Base-by-base conservation (phyloP, 495 filamentous ascomycete genomes). In the Hyaloscypha finlandica region DNA sequence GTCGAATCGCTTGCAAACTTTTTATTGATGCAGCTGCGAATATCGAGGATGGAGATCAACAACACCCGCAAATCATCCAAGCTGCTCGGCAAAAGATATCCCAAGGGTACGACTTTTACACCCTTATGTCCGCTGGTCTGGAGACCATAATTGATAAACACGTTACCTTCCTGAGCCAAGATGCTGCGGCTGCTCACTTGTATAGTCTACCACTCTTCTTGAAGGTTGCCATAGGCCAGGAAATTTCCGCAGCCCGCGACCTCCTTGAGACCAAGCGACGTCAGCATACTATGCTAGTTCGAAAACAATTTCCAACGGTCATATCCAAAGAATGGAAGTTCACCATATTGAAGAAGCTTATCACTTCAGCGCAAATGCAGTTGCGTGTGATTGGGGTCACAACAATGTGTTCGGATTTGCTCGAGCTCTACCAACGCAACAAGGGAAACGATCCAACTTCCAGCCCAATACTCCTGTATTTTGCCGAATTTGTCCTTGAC, bases 301-400 rank as follows among this genome's bases (percentile, higher is more conserved):
- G 62, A 9, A 61, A 70, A n/a, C n/a, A 56, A 6, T 68, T 70
- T 42, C 68, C 71, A 12, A 80, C 82, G 19, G 79, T 92, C 3
- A 79, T 93, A 14, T 74, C 81, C 2, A 76, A 81, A 59, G 84
- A 84, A 11, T 96, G 92, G 91, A 90, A 87, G 67, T 89, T 96
- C 74, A 79, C 77, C 35, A 77, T 87, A 8, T 80, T 90, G 54
- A 86, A 84, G 74, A 92, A 86, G 73, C 84, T 92, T 70, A 89
- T 96, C 63, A 83, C 84, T 74, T 91, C 89, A 16, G 87, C 91
- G n/a, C 89, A 91, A 64, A 96, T 97, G 93, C 92, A 96, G 72
- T 83, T 96, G 32, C 86, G 93, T 55, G 90, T 94, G 12, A 77
- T 86, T 65, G 91, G 91, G 33, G 85, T 92, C 25, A 84, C 85